Evolutionary conservation across 768 basidiomycete species (phyloP).

Genomic region (Amanita pallidorosea): DNA sequence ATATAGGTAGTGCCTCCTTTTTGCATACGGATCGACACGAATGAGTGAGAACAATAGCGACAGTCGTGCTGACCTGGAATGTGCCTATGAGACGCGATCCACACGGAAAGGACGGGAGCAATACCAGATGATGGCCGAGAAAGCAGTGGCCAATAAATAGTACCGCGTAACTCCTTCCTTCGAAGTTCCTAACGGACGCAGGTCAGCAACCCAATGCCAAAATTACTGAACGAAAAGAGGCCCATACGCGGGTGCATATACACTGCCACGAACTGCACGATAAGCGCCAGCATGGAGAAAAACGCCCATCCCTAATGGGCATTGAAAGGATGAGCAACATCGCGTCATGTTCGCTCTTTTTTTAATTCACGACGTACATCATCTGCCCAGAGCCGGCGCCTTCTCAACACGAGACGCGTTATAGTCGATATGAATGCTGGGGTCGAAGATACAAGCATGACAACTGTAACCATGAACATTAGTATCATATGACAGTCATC

Average conservation of each 20-base stretch:
- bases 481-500: no score
- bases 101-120: neutral
- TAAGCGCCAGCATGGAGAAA: conserved; percentile 16
- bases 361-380: conserved; percentile 16
- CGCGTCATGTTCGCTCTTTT: neutral
- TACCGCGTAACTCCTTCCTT: conserved; percentile 16
- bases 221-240: neutral
- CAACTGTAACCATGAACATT: conserved; percentile 12
- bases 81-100: neutral
- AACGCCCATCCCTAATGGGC: conserved; percentile 17
- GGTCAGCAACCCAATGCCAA: neutral
- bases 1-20: conserved; percentile 14
- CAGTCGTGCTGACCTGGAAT: conserved; percentile 31
- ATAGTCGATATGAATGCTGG: conserved; percentile 21
- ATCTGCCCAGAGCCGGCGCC: conserved; percentile 23
- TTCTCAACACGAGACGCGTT: conserved; percentile 20
- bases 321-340: neutral
- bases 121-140: conserved; percentile 30
- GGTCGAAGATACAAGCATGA: conserved; percentile 20
- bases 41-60: conserved; percentile 45
- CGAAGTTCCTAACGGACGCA: neutral
- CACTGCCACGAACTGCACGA: conserved; percentile 17
- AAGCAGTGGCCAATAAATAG: conserved; percentile 24
- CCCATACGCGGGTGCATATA: conserved; percentile 19
- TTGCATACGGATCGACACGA: conserved; percentile 31